Evolutionary conservation across 805 yeast genomes (phyloP).

Genomic region (Wickerhamomyces chambardii): DNA sequence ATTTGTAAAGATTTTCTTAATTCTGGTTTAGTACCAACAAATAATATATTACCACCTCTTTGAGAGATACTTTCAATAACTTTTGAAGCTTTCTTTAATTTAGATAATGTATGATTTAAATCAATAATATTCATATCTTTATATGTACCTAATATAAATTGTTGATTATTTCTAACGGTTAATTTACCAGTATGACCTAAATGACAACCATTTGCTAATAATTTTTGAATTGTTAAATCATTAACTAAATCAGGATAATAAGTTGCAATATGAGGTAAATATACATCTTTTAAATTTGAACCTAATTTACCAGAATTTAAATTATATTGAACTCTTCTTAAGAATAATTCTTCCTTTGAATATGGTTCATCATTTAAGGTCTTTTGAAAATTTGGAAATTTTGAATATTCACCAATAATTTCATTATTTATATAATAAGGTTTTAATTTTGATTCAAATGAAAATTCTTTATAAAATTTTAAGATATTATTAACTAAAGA

Average conservation of each 20-base stretch:
- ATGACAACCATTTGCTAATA: slow-evolving; percentile 91
- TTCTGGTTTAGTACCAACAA: slow-evolving; percentile 77
- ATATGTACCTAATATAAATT: slow-evolving; percentile 80
- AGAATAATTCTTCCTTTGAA: slow-evolving; percentile 65
- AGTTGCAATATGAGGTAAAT: slow-evolving; percentile 61
- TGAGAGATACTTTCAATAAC: slow-evolving; percentile 78
- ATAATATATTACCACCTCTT: slow-evolving; percentile 78
- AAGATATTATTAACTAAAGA: slow-evolving; percentile 9
- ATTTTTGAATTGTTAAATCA: slow-evolving; percentile 55
- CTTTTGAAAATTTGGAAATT: slow-evolving; percentile 56
- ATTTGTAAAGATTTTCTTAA: slow-evolving; percentile 66
- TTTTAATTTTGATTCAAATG: slow-evolving; percentile 5
- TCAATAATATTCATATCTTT: slow-evolving; percentile 90
- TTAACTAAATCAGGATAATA: slow-evolving; percentile 46
- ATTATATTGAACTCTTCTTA: slow-evolving; percentile 64
- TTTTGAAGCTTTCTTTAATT: slow-evolving; percentile 72
- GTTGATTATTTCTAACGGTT: slow-evolving; percentile 77
- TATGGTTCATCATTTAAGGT: slow-evolving; percentile 58
- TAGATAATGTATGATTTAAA: slow-evolving; percentile 70
- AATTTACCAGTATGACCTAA: slow-evolving; percentile 82
- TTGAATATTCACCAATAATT: neutral
- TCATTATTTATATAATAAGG: neutral
- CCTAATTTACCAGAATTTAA: slow-evolving; percentile 51
- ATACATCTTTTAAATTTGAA: slow-evolving; percentile 49
- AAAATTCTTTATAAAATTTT: slow-evolving; percentile 9